These are phyloP conservation scores for Schizochytrium sp. DNA, from an alignment of 108 stramenopile species.

Conservation along the genomic window DNA sequence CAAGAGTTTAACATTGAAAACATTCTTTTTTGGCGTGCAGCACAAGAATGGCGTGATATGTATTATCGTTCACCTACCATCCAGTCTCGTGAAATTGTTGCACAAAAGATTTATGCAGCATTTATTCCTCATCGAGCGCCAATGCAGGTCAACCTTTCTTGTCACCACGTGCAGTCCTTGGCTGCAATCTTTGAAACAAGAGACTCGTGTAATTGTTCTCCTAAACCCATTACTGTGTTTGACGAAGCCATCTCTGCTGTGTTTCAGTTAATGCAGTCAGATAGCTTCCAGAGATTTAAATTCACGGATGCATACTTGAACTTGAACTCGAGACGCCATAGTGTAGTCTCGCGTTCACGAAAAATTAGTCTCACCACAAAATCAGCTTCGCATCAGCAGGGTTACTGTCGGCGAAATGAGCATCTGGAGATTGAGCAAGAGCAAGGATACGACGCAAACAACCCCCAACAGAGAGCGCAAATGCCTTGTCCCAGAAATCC, in stretches of 20 bases:
- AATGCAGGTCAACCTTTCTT: background rate
- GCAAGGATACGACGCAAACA: too few relatives aligned
- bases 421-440: too few relatives aligned
- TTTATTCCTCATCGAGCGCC: background rate
- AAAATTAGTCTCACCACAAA: too few relatives aligned
- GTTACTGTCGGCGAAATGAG: too few relatives aligned
- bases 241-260: background rate
- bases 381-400: too few relatives aligned
- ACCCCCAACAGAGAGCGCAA: too few relatives aligned
- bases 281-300: background rate
- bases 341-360: too few relatives aligned
- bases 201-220: background rate
- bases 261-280: background rate
- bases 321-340: too few relatives aligned
- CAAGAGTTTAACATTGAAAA: conserved; percentile 29
- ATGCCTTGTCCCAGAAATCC: too few relatives aligned
- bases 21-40: conserved; percentile 3
- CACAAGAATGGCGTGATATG: background rate
- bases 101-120: background rate
- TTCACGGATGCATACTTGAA: background rate
- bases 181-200: background rate
- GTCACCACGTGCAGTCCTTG: background rate
- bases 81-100: background rate
- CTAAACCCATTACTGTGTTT: background rate
- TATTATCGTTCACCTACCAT: background rate